phyloP scores from a whole-genome alignment of 2,329 filamentous ascomycete genomes.

The Xylariaceae sp. region DNA sequence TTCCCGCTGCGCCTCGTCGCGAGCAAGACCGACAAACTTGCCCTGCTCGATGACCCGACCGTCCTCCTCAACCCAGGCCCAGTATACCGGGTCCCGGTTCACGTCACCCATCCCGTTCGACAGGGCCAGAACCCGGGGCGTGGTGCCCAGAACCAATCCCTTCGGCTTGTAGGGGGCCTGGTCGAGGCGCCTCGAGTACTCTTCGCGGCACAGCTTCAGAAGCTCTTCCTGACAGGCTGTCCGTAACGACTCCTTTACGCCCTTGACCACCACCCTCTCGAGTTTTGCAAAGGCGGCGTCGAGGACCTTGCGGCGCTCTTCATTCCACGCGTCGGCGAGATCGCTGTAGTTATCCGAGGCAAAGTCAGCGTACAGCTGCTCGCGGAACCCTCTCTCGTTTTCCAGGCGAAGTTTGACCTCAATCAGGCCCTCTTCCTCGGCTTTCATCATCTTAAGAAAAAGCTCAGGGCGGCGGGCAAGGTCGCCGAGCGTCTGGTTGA shows the following conservation, averaged over 20 bases:
- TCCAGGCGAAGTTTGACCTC: slow-evolving; percentile 76
- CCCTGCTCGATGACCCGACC: slow-evolving; percentile 84
- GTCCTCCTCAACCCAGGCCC: slow-evolving; percentile 90
- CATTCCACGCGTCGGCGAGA: slow-evolving; percentile 90
- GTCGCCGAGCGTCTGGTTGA: slow-evolving; percentile 77
- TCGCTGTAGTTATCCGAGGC: slow-evolving; percentile 94
- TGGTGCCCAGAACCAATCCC: slow-evolving; percentile 81
- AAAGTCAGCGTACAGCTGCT: slow-evolving; percentile 73
- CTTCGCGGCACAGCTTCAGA: slow-evolving; percentile 78
- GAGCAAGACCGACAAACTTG: slow-evolving; percentile 71
- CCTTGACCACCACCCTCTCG: slow-evolving; percentile 76
- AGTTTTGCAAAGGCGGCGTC: slow-evolving; percentile 76
- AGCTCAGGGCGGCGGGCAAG: slow-evolving; percentile 79
- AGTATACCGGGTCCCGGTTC: slow-evolving; percentile 71
- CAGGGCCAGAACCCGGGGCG: slow-evolving; percentile 77
- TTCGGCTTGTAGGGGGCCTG: slow-evolving; percentile 95
- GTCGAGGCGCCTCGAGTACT: slow-evolving; percentile 83
- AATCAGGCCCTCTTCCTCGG: slow-evolving; percentile 86
- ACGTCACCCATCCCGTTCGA: slow-evolving; percentile 76
- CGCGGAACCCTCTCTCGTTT: slow-evolving; percentile 66
- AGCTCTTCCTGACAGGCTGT: slow-evolving; percentile 92
- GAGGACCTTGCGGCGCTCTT: slow-evolving; percentile 75
- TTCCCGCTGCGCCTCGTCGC: slow-evolving; percentile 58
- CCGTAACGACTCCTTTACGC: slow-evolving; percentile 88
- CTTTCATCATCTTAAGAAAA: slow-evolving; percentile 95